These are phyloP conservation scores for Wickerhamiella infanticola DNA, from an alignment of 1,139 yeast species.

Conservation along the genomic window DNA sequence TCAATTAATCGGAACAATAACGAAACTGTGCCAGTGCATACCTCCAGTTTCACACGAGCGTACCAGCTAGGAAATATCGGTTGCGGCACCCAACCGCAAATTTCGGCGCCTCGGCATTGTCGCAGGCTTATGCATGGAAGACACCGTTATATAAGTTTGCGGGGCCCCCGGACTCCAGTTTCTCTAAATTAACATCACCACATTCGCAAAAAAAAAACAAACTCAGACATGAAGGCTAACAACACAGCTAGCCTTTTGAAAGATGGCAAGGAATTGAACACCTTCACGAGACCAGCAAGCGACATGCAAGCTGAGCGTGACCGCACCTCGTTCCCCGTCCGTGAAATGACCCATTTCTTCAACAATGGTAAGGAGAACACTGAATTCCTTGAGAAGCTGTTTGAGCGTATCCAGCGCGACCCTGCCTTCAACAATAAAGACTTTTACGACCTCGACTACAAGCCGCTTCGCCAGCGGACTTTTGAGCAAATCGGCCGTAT, in stretches of 20 bases:
- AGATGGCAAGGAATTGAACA: constrained; percentile 20
- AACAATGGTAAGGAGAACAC: constrained; percentile 40
- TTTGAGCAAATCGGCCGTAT: constrained; percentile 34
- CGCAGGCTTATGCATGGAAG: background rate
- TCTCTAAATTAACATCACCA: background rate
- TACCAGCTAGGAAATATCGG: background rate
- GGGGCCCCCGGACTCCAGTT: background rate
- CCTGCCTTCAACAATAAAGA: constrained; percentile 37
- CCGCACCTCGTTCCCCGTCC: constrained; percentile 31
- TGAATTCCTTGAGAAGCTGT: constrained; percentile 31
- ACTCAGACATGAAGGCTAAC: background rate
- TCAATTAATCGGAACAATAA: too few species aligned
- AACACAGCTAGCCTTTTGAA: constrained; percentile 19
- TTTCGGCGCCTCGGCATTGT: background rate
- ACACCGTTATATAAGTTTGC: background rate
- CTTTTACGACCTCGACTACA: constrained; percentile 33
- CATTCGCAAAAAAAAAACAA: too few species aligned
- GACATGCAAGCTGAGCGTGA: constrained; percentile 35
- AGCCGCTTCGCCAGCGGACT: constrained; percentile 36
- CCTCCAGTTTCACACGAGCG: background rate
- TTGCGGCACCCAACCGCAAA: background rate
- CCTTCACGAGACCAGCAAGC: constrained; percentile 24
- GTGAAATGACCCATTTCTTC: constrained; percentile 37
- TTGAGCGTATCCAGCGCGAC: constrained; percentile 37
- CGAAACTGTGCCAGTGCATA: background rate